Percentiles rank a stretch among this genome's conserved stretches.
These are phyloP conservation scores for Phytophthora citricola DNA, from an alignment of 352 stramenopile species.

Conservation along the genomic window DNA sequence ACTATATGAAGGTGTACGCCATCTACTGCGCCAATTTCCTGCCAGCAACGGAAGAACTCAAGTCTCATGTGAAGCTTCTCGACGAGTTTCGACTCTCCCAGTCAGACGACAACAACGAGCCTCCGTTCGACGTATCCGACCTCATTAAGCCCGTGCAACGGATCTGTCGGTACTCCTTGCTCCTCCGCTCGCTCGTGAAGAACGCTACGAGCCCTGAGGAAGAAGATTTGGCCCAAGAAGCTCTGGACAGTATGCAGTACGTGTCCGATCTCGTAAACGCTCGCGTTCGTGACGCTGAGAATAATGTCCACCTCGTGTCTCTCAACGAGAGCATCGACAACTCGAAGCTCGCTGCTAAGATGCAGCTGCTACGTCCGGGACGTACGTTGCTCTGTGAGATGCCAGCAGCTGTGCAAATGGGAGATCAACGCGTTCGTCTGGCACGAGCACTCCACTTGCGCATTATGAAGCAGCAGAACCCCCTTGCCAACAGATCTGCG, in stretches of 20 bases:
- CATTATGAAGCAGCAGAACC: neutral
- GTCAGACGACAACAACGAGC: slow-evolving; percentile 1
- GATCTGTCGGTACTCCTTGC: slow-evolving; percentile 72
- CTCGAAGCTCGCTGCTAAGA: slow-evolving; percentile 26
- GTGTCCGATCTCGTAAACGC: slow-evolving; percentile 71
- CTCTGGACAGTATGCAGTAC: slow-evolving; percentile 51
- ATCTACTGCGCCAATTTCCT: slow-evolving; percentile 68
- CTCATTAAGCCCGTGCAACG: slow-evolving; percentile 81
- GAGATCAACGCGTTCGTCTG: slow-evolving; percentile 22
- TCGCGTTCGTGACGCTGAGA: slow-evolving; percentile 64
- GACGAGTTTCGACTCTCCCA: slow-evolving; percentile 32
- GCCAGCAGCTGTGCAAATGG: slow-evolving; percentile 39
- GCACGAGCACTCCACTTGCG: slow-evolving; percentile 23
- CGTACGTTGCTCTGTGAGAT: slow-evolving; percentile 56
- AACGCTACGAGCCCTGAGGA: slow-evolving; percentile 44
- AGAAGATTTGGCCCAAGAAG: slow-evolving; percentile 36
- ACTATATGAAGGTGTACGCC: slow-evolving; percentile 79
- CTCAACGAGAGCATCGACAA: slow-evolving; percentile 53
- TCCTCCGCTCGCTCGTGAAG: slow-evolving; percentile 58
- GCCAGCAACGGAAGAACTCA: slow-evolving; percentile 55
- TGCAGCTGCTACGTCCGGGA: slow-evolving; percentile 58
- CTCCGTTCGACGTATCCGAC: slow-evolving; percentile 50
- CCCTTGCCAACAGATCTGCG: slow-evolving; percentile 7
- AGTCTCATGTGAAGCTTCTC: slow-evolving; percentile 44
- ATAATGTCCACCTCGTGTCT: slow-evolving; percentile 60